Base-by-base conservation (phyloP, 768 basidiomycete species). In the Mycena epipterygia region DNA sequence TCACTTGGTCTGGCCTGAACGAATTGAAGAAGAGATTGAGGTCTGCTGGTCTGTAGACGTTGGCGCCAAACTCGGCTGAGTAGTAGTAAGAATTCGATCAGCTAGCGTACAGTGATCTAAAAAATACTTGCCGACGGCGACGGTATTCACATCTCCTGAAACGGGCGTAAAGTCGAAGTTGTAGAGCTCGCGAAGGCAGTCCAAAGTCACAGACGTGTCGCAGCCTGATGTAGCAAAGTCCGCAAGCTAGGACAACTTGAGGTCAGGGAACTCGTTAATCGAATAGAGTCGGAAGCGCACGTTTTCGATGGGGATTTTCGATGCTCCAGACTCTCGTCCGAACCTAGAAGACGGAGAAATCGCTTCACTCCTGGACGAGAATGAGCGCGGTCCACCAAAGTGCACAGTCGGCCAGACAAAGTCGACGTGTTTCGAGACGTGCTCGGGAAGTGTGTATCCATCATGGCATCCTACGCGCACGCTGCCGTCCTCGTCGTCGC, bases 81-180 rank as follows among this genome's bases (percentile, higher is more conserved):
- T 32, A 53, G n/a, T 32, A 53, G 16, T 35, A 42, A 14, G 32
- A 30, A 53, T 42, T 44, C 32, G 7, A 53, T 61, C 49, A 60
- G 57, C 17, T 16, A 32, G 30, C 25, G 49, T 14, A 13, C 19
- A 23, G 37, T n/a, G 35, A 25, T 42, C 4, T 25, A 33, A 25
- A 3, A 27, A 35, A 44, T 52, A 37, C 67, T 53, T 37, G 16
- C 67, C 67, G 7, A 68, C 67, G 25, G 30, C 67, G 32, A 68
- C 49, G n/a, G 39, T 46, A 19, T 68, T 68, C 41, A 60, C 58
- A 33, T 53, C 23, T 17, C 67, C 67, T 37, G 67, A 60, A 46
- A 68, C 58, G 19, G 67, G 67, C 41, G 59, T 68, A 25, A 68
- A 68, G 42, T 68, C 67, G 42, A 68, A 68, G 52, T 68, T 68